Conservation (phyloP, 2,329 filamentous ascomycete species). For the Penicillium palitans region DNA sequence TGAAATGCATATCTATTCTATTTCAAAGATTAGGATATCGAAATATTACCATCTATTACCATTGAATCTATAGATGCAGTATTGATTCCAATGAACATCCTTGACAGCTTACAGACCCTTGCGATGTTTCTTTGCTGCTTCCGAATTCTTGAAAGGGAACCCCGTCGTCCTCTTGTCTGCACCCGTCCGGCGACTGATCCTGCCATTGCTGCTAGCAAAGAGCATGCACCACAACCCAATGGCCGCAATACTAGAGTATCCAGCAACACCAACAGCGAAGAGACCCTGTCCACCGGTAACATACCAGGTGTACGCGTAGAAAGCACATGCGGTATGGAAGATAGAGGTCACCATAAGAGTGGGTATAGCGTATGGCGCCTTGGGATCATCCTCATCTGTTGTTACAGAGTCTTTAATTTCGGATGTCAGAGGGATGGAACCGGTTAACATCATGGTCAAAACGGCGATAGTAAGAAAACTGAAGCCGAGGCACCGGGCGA, state of each 20-base stretch:
- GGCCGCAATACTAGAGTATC: slow-evolving; percentile 58
- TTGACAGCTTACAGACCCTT: slow-evolving; percentile 24
- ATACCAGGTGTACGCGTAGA: slow-evolving; percentile 70
- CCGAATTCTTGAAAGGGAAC: slow-evolving; percentile 64
- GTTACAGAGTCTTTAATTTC: slow-evolving; percentile 43
- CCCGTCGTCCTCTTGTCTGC: slow-evolving; percentile 66
- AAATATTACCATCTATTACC: background rate
- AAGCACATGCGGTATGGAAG: slow-evolving; percentile 64
- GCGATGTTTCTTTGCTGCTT: slow-evolving; percentile 54
- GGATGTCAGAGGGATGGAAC: slow-evolving; percentile 66
- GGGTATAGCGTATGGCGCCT: slow-evolving; percentile 65
- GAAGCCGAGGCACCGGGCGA: slow-evolving; percentile 69
- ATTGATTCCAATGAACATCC: background rate
- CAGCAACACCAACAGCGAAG: slow-evolving; percentile 61
- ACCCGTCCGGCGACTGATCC: slow-evolving; percentile 63
- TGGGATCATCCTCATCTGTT: slow-evolving; percentile 47
- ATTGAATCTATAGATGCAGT: background rate
- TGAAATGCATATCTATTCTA: background rate
- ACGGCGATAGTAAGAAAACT: slow-evolving; percentile 65
- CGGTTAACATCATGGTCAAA: slow-evolving; percentile 67
- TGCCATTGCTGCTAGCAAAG: slow-evolving; percentile 58
- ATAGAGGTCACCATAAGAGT: slow-evolving; percentile 65
- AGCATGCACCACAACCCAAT: slow-evolving; percentile 66
- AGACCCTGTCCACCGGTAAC: slow-evolving; percentile 56
- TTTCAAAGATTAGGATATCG: background rate